Evolutionary conservation across 1,284 basidiomycete genomes (phyloP), one percentile per base, ranked within the genome.

Genomic region (Cutaneotrichosporon mucoides): DNA sequence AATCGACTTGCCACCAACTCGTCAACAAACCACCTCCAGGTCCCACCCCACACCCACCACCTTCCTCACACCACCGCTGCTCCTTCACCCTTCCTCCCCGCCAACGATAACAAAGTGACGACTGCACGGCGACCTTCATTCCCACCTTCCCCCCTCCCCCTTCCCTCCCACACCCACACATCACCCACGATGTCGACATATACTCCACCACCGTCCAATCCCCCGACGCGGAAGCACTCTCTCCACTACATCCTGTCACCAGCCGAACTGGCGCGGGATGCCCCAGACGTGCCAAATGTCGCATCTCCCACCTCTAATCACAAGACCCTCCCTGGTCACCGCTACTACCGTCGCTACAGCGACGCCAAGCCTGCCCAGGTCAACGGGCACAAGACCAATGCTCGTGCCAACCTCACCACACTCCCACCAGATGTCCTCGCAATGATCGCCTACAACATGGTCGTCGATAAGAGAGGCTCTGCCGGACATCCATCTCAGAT

Each of bases 211-310:
- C 45, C 43, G 16, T 47, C 53, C 15, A 48, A 44, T 9, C 53
- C 53, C 13, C 62, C 59, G 4, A 50, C 63, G 3, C 63, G 62
- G 49, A 73, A 72, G 48, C 66, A 66, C 41, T 73, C 71, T 0
- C 64, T 73, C 16, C 66, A 68, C 47, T 73, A 68, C 59, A 68
- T 73, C 62, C 62, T 67, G 33, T 70, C 69, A 0, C 64, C 69
- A 9, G 37, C 66, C 13, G 53, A 55, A 5, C 49, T 56, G 4
- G 57, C 54, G 1, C 44, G 45, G 5, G 51, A 56, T 6, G 61
- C 61, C 40, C 55, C 53, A 50, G 58, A 53, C 54, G 49, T 61
- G 49, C 47, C 57, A 42, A 59, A 56, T 6, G 53, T 63, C 47
- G 45, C 38, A 6, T 56, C 59, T 0, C 54, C 58, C 6, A 42